Evolutionary conservation across 495 filamentous ascomycete species (phyloP).

Genomic region (Lasiosphaeriaceae sp.): DNA sequence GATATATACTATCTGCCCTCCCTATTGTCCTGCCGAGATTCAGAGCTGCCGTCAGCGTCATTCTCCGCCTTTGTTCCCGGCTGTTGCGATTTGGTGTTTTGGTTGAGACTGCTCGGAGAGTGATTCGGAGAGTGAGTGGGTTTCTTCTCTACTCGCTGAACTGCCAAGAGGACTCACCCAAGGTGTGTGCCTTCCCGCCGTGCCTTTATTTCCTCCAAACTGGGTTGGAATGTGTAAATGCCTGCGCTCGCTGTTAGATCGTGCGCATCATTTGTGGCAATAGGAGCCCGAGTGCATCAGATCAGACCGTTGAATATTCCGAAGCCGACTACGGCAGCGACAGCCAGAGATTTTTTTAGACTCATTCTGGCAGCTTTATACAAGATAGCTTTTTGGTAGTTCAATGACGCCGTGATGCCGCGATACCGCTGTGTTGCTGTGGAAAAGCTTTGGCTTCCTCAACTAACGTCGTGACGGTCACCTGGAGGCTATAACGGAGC

Average conservation of each 20-base stretch:
- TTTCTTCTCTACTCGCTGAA: neutral
- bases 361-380: constrained; percentile 11
- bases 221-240: constrained; percentile 40
- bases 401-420: neutral
- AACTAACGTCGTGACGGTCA: neutral
- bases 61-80: too few species aligned
- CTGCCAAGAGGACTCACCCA: neutral
- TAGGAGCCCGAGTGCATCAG: neutral
- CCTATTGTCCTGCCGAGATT: constrained; percentile 13
- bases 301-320: constrained; percentile 27
- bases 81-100: too few species aligned
- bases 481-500: too few species aligned
- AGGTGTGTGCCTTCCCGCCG: neutral
- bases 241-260: constrained; percentile 28
- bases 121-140: too few species aligned
- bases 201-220: constrained; percentile 1
- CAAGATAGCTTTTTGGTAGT: too few species aligned
- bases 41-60: too few species aligned
- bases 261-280: neutral
- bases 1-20: neutral
- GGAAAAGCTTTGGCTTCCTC: neutral
- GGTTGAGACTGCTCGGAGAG: too few species aligned
- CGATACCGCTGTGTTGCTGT: too few species aligned
- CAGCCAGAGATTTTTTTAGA: constrained; percentile 16
- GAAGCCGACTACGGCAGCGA: constrained; percentile 19